These are phyloP conservation scores for Boletus fagicola DNA, from an alignment of 768 basidiomycete species.

Conservation along the genomic window DNA sequence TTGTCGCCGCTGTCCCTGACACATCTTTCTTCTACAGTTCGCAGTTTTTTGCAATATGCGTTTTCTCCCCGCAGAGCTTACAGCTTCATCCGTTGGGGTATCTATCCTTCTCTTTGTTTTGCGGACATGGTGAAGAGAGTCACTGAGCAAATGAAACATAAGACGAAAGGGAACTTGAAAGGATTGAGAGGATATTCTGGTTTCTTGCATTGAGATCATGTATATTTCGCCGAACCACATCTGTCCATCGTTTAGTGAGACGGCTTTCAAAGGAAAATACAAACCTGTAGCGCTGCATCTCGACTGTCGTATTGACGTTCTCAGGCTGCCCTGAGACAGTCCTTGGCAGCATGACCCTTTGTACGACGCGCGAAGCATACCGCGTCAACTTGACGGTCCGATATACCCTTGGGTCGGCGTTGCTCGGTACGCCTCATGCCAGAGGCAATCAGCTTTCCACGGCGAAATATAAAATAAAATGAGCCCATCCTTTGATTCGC, in stretches of 20 bases:
- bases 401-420: slow-evolving; percentile 62
- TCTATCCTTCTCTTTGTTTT: slow-evolving; percentile 76
- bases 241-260: slow-evolving; percentile 38
- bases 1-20: slow-evolving; percentile 23
- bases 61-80: slow-evolving; percentile 82
- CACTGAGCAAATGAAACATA: slow-evolving; percentile 85
- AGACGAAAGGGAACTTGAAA: slow-evolving; percentile 83
- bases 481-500: slow-evolving; percentile 25
- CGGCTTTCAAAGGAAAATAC: slow-evolving; percentile 16
- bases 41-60: slow-evolving; percentile 86
- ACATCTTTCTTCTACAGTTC: slow-evolving; percentile 56
- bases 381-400: slow-evolving; percentile 54
- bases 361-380: slow-evolving; percentile 86
- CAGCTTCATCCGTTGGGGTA: slow-evolving; percentile 92
- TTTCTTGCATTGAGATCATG: slow-evolving; percentile 71
- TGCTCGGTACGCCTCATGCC: slow-evolving; percentile 49
- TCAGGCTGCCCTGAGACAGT: slow-evolving; percentile 58
- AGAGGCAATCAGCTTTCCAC: slow-evolving; percentile 19
- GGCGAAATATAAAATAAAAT: not conserved
- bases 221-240: slow-evolving; percentile 79
- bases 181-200: slow-evolving; percentile 59
- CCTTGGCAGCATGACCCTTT: slow-evolving; percentile 77
- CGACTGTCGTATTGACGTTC: slow-evolving; percentile 36
- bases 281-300: slow-evolving; percentile 68
- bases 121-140: slow-evolving; percentile 78